Percentiles rank a stretch among this genome's conserved stretches.
Evolutionary conservation across 2,329 filamentous ascomycete species (phyloP).

Genomic region (Ophiocordyceps australis): DNA sequence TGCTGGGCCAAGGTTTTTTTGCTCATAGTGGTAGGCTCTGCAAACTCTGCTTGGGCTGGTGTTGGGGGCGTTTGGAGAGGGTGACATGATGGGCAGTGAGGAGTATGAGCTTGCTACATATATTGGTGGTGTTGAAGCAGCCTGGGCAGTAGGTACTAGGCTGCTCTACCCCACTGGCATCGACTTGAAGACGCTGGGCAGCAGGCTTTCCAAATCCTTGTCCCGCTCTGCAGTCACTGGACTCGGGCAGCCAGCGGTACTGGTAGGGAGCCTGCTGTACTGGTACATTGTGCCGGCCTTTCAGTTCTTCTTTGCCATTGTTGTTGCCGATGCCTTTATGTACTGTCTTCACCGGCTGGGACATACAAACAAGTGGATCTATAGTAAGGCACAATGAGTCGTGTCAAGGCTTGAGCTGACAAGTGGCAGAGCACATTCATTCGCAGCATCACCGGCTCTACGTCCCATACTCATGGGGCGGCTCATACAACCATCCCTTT

Average conservation of each 20-base stretch:
- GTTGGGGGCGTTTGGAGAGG: neutral
- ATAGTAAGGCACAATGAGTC: neutral
- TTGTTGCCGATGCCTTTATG: slow-evolving; percentile 1
- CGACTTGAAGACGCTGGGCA: neutral
- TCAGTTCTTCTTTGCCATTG: neutral
- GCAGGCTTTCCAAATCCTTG: neutral
- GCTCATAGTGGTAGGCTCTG: neutral
- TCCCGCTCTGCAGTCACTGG: neutral
- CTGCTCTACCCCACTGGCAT: neutral
- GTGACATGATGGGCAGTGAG: neutral
- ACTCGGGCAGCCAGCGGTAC: neutral
- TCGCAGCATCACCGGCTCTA: slow-evolving; percentile 1
- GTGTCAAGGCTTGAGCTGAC: neutral
- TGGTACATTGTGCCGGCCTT: slow-evolving; percentile 1
- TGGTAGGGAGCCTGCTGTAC: neutral
- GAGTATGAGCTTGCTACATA: neutral
- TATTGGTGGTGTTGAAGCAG: neutral
- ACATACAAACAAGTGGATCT: slow-evolving; percentile 1
- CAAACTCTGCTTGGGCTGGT: neutral
- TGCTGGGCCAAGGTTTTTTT: no score
- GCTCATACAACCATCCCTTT: slow-evolving; percentile 1
- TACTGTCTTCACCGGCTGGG: slow-evolving; percentile 1
- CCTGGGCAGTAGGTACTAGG: neutral
- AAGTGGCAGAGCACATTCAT: neutral
- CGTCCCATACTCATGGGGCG: slow-evolving; percentile 1